Percentiles rank a stretch among this genome's conserved stretches.
Conservation (phyloP, 768 basidiomycete species). For the Chalciporus pseudorubinellus region DNA sequence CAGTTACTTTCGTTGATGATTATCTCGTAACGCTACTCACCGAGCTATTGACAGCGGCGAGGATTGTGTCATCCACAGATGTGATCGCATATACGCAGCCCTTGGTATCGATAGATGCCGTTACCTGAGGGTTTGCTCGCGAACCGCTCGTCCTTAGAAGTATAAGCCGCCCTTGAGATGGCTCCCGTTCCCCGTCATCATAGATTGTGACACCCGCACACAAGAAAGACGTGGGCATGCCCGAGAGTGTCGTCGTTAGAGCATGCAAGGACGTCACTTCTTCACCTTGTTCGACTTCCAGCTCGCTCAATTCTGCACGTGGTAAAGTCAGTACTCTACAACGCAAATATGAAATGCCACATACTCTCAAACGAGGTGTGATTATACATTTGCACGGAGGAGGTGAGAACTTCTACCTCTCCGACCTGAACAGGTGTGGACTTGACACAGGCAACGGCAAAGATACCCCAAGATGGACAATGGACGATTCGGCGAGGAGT, state of each 20-base stretch:
- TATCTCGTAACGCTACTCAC: constrained; percentile 41
- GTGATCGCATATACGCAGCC: constrained; percentile 74
- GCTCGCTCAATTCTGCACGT: constrained; percentile 26
- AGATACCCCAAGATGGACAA: constrained; percentile 49
- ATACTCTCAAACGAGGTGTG: constrained; percentile 61
- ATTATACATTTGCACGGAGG: constrained; percentile 66
- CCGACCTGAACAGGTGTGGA: constrained; percentile 54
- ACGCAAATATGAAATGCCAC: constrained; percentile 23
- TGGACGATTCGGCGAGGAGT: constrained; percentile 69
- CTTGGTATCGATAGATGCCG: constrained; percentile 44
- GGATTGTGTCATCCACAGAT: constrained; percentile 47
- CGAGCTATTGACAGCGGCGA: constrained; percentile 73
- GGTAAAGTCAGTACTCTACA: constrained; percentile 2
- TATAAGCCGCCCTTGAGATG: constrained; percentile 57
- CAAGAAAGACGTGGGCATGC: constrained; percentile 39
- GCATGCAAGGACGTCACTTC: constrained; percentile 57
- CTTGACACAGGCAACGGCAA: constrained; percentile 66
- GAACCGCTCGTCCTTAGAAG: constrained; percentile 41
- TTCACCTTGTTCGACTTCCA: constrained; percentile 46
- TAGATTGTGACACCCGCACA: constrained; percentile 49
- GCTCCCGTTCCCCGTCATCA: constrained; percentile 45
- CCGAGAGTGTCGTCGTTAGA: constrained; percentile 27
- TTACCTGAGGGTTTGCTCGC: constrained; percentile 26
- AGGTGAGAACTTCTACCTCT: constrained; percentile 42
- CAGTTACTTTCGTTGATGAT: not conserved